phyloP scores from a whole-genome alignment of 148 eudicot genomes.

The Tetragonia tetragonoides region DNA sequence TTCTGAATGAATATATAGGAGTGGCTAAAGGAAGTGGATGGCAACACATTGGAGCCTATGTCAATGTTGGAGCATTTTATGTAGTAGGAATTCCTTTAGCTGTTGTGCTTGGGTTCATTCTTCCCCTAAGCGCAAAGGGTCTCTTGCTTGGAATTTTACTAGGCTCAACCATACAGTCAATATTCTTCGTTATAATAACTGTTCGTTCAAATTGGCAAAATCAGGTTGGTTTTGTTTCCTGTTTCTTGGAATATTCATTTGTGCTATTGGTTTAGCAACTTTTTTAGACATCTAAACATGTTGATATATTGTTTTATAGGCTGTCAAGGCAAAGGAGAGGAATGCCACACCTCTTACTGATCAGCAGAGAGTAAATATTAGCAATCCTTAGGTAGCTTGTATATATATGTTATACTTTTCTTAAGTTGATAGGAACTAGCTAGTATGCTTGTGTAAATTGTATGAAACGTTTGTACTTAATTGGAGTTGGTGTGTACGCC shows the following conservation, averaged over 20 bases:
- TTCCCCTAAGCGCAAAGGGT: conserved; percentile 33
- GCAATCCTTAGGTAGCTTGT: too few relatives aligned
- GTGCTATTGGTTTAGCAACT: too few relatives aligned
- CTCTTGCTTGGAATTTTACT: conserved; percentile 38
- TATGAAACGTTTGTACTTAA: too few relatives aligned
- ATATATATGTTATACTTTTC: too few relatives aligned
- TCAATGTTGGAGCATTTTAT: conserved; percentile 45
- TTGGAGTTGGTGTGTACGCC: too few relatives aligned
- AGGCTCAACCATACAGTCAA: conserved; percentile 33
- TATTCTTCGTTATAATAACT: conserved; percentile 28
- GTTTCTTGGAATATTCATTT: not conserved
- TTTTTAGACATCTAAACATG: too few relatives aligned
- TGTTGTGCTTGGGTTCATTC: conserved; percentile 24
- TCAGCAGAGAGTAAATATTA: not conserved
- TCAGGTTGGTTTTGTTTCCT: not conserved
- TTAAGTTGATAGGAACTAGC: too few relatives aligned
- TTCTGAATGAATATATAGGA: conserved; percentile 9
- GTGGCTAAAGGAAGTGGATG: conserved; percentile 47
- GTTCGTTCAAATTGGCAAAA: conserved; percentile 37
- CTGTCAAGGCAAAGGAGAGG: conserved; percentile 6
- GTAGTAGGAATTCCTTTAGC: conserved; percentile 38
- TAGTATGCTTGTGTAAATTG: too few relatives aligned
- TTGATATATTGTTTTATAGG: not conserved
- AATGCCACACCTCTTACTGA: not conserved
- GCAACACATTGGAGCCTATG: conserved; percentile 45